Base-by-base conservation (phyloP, 2,329 filamentous ascomycete species). In the Alternaria consortialis region DNA sequence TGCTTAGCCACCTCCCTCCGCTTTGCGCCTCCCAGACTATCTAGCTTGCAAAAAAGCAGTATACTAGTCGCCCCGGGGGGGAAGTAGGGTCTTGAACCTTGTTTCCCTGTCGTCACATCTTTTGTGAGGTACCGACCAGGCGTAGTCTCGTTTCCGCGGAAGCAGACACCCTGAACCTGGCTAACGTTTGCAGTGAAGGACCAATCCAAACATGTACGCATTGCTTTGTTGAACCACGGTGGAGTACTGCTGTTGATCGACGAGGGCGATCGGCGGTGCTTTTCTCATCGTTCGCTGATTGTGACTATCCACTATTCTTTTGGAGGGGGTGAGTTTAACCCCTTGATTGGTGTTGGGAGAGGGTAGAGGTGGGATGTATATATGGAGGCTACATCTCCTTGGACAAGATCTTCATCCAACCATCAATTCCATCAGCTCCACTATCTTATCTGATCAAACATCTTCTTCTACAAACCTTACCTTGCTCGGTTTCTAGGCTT, bases 21-120 rank as follows among this genome's bases (percentile, higher is more conserved):
- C 46, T 50, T 25, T 34, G 46, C 34, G 46, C 31, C 46, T 50
- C 23, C 34, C 46, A 50, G 34, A 50, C 46, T 36, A 23, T 25
- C 32, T 27, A 50, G 46, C 46, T 50, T 32, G 20, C 46, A 25
- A 50, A 50, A 50, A 50, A 50, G 32, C 46, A 50, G 46, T 32
- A 11, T 27, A 13, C 32, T 50, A 50, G 46, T 50, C 46, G 46
- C 32, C 46, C 46, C 20, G 46, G 36, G 46, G 46, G 46, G 32
- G 20, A 50, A 50, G 46, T 50, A 50, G 46, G 46, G 46, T 50
- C 31, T 50, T 50, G 46, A 50, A 50, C 46, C 46, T 50, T 50
- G 32, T 50, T 50, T 50, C 32, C 46, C 46, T 50, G 46, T 50
- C 46, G 46, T 48, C 46, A 50, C 46, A 50, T 36, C 32, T 36